phyloP scores from a whole-genome alignment of 2,329 filamentous ascomycete species.

The Alternaria infectoria region DNA sequence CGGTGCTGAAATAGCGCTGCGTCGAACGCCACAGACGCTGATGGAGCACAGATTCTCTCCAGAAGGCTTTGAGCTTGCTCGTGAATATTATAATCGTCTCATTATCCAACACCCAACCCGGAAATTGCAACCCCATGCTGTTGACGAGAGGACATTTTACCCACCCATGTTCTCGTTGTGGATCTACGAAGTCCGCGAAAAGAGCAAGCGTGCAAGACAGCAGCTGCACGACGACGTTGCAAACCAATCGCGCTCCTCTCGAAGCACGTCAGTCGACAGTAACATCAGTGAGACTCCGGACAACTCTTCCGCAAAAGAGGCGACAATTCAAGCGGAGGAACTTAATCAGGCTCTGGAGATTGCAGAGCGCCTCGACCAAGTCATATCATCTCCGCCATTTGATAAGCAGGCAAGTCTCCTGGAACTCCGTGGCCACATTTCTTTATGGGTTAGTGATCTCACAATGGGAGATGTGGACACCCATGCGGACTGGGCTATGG shows the following conservation, averaged over 20 bases:
- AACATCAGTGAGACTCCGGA: constrained; percentile 9
- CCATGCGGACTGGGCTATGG: constrained; percentile 24
- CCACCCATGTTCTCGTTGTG: constrained; percentile 81
- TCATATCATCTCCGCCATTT: constrained; percentile 74
- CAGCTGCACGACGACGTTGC: constrained; percentile 5
- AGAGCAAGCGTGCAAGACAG: constrained; percentile 57
- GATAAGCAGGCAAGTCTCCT: constrained; percentile 71
- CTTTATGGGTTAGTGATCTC: constrained; percentile 77
- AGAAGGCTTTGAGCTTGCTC: constrained; percentile 63
- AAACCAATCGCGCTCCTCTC: constrained; percentile 10
- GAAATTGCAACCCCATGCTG: constrained; percentile 66
- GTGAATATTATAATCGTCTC: constrained; percentile 77
- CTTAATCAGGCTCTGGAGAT: constrained; percentile 67
- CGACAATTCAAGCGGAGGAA: constrained; percentile 57
- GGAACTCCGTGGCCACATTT: constrained; percentile 74
- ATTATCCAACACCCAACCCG: constrained; percentile 72
- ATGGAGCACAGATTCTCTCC: constrained; percentile 31
- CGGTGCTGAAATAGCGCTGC: constrained; percentile 82
- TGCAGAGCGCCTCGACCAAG: constrained; percentile 70
- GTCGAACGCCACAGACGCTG: constrained; percentile 44
- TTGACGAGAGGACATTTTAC: constrained; percentile 78
- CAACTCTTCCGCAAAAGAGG: constrained; percentile 20
- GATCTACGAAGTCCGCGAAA: constrained; percentile 73
- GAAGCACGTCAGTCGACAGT: constrained; percentile 21
- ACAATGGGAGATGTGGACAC: constrained; percentile 43